Conservation (phyloP, 345 rosid genomes). For the Rhizophora apiculata region DNA sequence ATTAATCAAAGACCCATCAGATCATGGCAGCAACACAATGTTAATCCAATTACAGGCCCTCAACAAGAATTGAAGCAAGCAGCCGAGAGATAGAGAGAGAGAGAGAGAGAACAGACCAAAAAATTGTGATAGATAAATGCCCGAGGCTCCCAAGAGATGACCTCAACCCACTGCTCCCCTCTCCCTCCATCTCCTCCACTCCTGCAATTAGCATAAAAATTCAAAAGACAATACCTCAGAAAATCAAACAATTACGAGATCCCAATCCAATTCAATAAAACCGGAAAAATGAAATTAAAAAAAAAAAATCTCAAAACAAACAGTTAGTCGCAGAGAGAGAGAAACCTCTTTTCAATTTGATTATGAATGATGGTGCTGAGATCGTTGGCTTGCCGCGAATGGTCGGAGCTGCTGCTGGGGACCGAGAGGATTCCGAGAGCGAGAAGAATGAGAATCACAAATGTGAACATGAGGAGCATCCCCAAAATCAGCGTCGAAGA, state of each 20-base stretch:
- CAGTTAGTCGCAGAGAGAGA: too few relatives aligned
- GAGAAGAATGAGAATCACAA: slow-evolving; percentile 66
- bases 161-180: slow-evolving; percentile 75
- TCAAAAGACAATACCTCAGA: not conserved
- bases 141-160: slow-evolving; percentile 94
- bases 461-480: slow-evolving; percentile 52
- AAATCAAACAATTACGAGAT: slow-evolving; percentile 9
- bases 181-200: slow-evolving; percentile 43
- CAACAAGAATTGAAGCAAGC: not conserved
- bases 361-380: slow-evolving; percentile 63
- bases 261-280: slow-evolving; percentile 2
- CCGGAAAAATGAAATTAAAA: not conserved
- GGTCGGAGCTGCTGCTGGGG: slow-evolving; percentile 48
- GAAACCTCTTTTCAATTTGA: slow-evolving; percentile 32
- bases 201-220: slow-evolving; percentile 19
- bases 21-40: too few relatives aligned
- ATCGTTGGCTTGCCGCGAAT: slow-evolving; percentile 60
- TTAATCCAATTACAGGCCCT: too few relatives aligned
- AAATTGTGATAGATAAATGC: slow-evolving; percentile 84
- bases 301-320: not conserved
- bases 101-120: slow-evolving; percentile 48
- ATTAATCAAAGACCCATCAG: too few relatives aligned
- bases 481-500: slow-evolving; percentile 51
- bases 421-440: slow-evolving; percentile 67
- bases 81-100: not conserved